phyloP scores from a whole-genome alignment of 192 early-diverging fungal species.

The Helicostylum pulchrum region DNA sequence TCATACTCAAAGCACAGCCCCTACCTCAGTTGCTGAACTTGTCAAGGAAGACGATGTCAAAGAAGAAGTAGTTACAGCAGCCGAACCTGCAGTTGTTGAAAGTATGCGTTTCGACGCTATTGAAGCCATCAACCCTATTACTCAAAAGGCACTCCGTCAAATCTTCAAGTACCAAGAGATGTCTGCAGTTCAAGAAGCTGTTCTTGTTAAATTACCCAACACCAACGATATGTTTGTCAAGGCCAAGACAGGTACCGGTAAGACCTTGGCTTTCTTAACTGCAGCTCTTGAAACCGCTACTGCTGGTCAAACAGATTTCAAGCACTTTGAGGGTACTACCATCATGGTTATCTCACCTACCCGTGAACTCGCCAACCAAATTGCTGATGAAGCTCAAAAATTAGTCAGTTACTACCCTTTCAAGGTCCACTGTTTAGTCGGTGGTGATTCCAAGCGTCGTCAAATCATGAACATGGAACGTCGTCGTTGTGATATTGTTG shows the following conservation, averaged over 20 bases:
- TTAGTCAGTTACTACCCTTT: slow-evolving; percentile 55
- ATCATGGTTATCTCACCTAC: slow-evolving; percentile 86
- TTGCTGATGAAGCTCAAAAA: slow-evolving; percentile 71
- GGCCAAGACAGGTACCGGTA: slow-evolving; percentile 97
- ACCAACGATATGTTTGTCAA: slow-evolving; percentile 84
- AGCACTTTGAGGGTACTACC: slow-evolving; percentile 50
- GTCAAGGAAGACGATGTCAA: background rate
- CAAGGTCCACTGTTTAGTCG: slow-evolving; percentile 72
- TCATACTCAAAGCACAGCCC: background rate
- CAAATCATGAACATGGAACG: slow-evolving; percentile 51
- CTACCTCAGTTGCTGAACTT: slow-evolving; percentile 6
- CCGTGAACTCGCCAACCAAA: slow-evolving; percentile 86
- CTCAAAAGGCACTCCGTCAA: slow-evolving; percentile 53
- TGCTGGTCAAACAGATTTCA: slow-evolving; percentile 37
- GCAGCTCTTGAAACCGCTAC: slow-evolving; percentile 75
- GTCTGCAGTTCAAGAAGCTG: slow-evolving; percentile 82
- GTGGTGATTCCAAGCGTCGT: slow-evolving; percentile 62
- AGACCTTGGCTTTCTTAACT: slow-evolving; percentile 93
- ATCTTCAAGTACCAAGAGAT: slow-evolving; percentile 75
- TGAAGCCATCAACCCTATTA: slow-evolving; percentile 41
- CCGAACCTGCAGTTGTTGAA: background rate
- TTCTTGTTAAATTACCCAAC: slow-evolving; percentile 69
- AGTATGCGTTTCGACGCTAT: slow-evolving; percentile 47
- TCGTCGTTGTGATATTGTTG: slow-evolving; percentile 76
- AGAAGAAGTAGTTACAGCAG: background rate